Evolutionary conservation across 169 alveolate genomes (phyloP).

Genomic region (Neospora caninum): DNA sequence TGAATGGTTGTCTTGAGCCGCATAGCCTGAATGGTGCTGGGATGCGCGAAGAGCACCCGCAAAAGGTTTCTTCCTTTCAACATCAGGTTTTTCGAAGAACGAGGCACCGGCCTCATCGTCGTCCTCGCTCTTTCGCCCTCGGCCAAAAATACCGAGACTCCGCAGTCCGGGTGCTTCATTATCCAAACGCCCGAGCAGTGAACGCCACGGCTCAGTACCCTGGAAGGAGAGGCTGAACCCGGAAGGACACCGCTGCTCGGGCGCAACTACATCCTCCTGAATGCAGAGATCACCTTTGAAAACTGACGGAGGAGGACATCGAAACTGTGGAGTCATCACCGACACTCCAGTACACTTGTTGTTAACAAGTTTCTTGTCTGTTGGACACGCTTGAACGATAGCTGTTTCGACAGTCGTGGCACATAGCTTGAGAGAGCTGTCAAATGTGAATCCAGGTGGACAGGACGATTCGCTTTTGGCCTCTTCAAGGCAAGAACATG

Average conservation of each 20-base stretch:
- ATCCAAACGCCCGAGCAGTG: background rate
- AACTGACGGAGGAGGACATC: constrained; percentile 16
- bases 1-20: background rate
- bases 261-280: constrained; percentile 3
- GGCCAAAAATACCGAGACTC: background rate
- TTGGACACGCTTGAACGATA: background rate
- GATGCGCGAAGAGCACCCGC: background rate
- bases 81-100: background rate
- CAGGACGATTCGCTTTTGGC: background rate
- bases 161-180: background rate
- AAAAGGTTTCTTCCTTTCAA: background rate
- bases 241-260: constrained; percentile 11
- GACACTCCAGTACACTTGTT: constrained; percentile 17
- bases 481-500: constrained; percentile 22
- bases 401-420: constrained; percentile 5
- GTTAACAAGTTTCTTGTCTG: background rate
- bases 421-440: background rate
- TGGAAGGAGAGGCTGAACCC: background rate
- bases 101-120: background rate
- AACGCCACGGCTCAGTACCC: background rate
- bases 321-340: background rate
- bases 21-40: constrained; percentile 13
- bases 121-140: background rate
- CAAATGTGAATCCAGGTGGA: constrained; percentile 12
- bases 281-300: constrained; percentile 15